Evolutionary conservation across 306 rosid species (phyloP).

Genomic region (Pueraria montana): DNA sequence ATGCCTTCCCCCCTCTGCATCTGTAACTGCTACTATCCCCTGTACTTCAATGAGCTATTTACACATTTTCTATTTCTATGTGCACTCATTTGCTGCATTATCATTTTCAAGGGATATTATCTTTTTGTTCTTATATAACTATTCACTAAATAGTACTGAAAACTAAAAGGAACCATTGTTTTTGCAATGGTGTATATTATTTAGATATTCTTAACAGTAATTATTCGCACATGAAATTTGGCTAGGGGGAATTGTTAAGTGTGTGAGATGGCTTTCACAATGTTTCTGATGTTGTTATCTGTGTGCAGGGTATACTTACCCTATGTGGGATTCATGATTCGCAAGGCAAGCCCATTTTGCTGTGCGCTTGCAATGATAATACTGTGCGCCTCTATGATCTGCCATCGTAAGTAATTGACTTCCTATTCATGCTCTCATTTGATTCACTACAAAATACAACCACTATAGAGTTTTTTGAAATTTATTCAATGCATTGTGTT

Average conservation of each 20-base stretch:
- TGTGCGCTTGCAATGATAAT: constrained; percentile 91
- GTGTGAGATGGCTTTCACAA: constrained; percentile 11
- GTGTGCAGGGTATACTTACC: constrained; percentile 79
- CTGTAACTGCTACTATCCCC: background rate
- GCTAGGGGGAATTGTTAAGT: constrained; percentile 12
- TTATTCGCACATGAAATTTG: background rate
- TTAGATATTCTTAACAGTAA: background rate
- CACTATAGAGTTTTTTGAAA: background rate
- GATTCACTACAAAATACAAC: background rate
- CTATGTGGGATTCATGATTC: constrained; percentile 93
- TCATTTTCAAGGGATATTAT: background rate
- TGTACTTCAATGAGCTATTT: background rate
- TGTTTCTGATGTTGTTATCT: constrained; percentile 35
- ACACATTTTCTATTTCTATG: background rate
- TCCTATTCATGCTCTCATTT: constrained; percentile 5
- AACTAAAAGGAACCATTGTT: background rate
- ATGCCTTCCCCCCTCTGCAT: background rate
- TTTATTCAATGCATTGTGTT: no score
- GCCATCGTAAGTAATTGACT: constrained; percentile 86
- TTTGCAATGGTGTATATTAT: constrained; percentile 23
- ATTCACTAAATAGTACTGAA: background rate
- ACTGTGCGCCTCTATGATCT: constrained; percentile 88
- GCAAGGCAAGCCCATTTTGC: constrained; percentile 88
- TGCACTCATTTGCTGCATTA: background rate
- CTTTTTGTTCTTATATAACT: background rate